Conservation (phyloP, 768 basidiomycete genomes). For the Pleurotus salmoneostramineus region DNA sequence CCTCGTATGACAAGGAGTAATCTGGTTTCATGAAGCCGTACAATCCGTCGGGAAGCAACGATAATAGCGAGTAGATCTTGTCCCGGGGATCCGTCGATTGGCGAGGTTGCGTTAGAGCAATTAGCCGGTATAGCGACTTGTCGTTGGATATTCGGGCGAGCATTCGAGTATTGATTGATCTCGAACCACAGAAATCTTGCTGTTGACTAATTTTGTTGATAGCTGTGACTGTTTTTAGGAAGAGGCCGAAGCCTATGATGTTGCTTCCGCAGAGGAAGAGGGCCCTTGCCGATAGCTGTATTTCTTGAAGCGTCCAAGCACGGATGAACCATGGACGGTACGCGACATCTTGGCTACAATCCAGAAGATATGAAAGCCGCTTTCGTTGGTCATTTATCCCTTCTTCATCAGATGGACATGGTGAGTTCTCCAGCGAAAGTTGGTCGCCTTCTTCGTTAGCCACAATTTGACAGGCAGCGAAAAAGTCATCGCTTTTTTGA, state of each 20-base stretch:
- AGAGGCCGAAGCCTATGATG: neutral
- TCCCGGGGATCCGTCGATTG: neutral
- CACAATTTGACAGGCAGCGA: neutral
- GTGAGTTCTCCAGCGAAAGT: neutral
- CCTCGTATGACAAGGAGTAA: neutral
- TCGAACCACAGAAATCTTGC: neutral
- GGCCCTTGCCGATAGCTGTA: neutral
- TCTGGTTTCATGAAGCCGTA: neutral
- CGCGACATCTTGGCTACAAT: neutral
- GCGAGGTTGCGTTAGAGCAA: neutral
- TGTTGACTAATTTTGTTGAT: neutral
- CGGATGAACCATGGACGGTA: neutral
- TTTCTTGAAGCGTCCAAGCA: neutral
- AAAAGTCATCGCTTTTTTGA: neutral
- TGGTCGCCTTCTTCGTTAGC: neutral
- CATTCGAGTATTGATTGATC: neutral
- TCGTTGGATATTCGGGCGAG: neutral
- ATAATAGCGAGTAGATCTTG: neutral
- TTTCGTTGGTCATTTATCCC: neutral
- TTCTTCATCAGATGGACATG: neutral
- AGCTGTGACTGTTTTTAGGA: neutral
- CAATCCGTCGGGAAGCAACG: neutral
- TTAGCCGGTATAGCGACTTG: neutral
- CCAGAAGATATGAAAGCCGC: neutral
- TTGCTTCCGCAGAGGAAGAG: neutral